Evolutionary conservation across 2,329 filamentous ascomycete genomes (phyloP).

Genomic region (Penicillium sp.): DNA sequence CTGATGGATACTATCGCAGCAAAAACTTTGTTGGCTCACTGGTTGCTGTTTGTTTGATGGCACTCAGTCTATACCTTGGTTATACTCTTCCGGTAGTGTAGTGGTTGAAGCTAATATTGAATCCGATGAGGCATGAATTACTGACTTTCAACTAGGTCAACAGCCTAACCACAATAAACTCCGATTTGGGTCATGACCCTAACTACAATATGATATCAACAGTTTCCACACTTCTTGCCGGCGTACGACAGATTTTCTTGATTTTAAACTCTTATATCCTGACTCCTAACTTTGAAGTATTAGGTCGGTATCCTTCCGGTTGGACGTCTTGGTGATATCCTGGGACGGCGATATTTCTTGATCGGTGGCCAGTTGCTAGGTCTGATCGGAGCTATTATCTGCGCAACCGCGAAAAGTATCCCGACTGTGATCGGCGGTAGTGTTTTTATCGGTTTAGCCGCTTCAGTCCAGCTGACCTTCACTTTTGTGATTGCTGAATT

Average conservation of each 20-base stretch:
- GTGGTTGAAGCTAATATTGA: not conserved
- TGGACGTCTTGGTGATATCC: constrained; percentile 40
- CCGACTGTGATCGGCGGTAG: constrained; percentile 43
- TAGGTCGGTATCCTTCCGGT: constrained; percentile 36
- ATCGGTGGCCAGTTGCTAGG: constrained; percentile 34
- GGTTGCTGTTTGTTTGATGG: constrained; percentile 18
- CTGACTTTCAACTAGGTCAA: constrained; percentile 11
- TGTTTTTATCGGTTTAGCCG: constrained; percentile 43
- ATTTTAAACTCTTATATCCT: not conserved
- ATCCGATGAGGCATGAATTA: not conserved
- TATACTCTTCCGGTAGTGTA: constrained; percentile 19
- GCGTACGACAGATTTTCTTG: no score
- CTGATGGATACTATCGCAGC: constrained; percentile 21
- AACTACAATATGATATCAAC: constrained; percentile 35
- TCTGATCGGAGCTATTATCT: constrained; percentile 44
- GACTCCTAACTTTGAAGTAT: constrained; percentile 19
- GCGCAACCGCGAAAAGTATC: constrained; percentile 42
- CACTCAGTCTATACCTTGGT: constrained; percentile 27
- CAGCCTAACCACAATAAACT: constrained; percentile 31
- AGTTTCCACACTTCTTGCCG: constrained; percentile 24
- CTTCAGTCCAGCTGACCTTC: constrained; percentile 44
- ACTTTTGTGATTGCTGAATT: constrained; percentile 44
- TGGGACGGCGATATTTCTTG: constrained; percentile 41
- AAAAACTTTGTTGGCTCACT: constrained; percentile 23
- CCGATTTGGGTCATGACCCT: constrained; percentile 32